Percentiles rank a stretch among this genome's conserved stretches.
Evolutionary conservation across 148 eudicot genomes (phyloP).

Genomic region (Oxyria digyna): DNA sequence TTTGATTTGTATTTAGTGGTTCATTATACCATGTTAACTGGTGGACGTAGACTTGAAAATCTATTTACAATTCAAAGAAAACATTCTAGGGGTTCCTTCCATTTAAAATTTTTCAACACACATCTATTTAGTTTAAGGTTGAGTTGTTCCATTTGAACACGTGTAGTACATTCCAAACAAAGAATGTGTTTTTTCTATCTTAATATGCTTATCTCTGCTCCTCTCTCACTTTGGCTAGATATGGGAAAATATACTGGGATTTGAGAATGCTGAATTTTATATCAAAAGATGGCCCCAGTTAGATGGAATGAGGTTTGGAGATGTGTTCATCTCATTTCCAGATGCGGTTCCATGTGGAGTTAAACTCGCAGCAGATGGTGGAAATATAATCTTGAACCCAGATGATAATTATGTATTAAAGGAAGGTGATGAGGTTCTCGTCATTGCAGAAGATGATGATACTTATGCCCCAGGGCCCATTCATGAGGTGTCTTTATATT

Average conservation of each 20-base stretch:
- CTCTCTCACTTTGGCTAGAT: conserved; percentile 29
- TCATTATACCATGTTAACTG: background rate
- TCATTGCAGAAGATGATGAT: conserved; percentile 95
- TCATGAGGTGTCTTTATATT: conserved; percentile 37
- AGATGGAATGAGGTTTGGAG: conserved; percentile 53
- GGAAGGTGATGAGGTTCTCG: conserved; percentile 84
- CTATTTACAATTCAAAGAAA: background rate
- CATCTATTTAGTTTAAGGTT: background rate
- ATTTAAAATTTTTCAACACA: background rate
- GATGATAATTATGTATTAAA: conserved; percentile 56
- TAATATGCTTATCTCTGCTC: background rate
- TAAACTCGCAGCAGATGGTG: conserved; percentile 64
- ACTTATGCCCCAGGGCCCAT: conserved; percentile 65
- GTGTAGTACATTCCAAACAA: background rate
- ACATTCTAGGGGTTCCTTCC: background rate
- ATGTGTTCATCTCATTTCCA: conserved; percentile 68
- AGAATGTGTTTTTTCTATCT: background rate
- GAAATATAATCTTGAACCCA: conserved; percentile 77
- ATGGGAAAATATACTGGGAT: conserved; percentile 93
- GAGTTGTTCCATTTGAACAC: background rate
- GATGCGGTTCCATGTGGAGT: conserved; percentile 96
- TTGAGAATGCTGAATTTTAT: conserved; percentile 95
- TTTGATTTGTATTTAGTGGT: background rate
- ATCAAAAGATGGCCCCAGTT: conserved; percentile 85
- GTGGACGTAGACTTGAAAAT: background rate